A percentile compares a stretch with the other conserved stretches of the same genome.
These are phyloP conservation scores for Gyromitra esculenta DNA, from an alignment of 2,329 filamentous ascomycete genomes.

Conservation along the genomic window DNA sequence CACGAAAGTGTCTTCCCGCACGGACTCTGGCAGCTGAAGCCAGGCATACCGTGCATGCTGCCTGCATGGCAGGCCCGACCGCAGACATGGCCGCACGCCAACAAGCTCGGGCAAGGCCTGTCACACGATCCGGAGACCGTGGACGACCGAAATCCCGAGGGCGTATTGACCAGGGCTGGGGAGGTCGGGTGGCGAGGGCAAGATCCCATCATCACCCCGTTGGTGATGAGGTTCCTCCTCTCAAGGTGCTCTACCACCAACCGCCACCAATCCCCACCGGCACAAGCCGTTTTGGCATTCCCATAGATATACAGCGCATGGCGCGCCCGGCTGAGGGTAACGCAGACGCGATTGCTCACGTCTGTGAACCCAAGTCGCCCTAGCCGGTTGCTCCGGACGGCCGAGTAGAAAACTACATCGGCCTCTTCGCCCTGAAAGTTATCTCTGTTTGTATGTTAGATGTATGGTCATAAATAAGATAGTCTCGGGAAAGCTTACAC, in stretches of 20 bases:
- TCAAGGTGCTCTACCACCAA: conserved; percentile 20
- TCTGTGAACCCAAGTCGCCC: conserved; percentile 66
- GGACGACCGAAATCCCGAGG: conserved; percentile 13
- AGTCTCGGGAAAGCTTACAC: conserved; percentile 18
- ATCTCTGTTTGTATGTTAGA: conserved; percentile 27
- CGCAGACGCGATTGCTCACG: conserved; percentile 58
- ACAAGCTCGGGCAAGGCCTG: conserved; percentile 13
- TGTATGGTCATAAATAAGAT: neutral
- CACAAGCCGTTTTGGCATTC: conserved; percentile 66
- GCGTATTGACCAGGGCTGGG: conserved; percentile 5
- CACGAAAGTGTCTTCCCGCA: conserved; percentile 67
- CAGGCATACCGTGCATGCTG: conserved; percentile 43
- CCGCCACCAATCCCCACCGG: conserved; percentile 31
- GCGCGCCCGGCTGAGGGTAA: conserved; percentile 69
- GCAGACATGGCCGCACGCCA: conserved; percentile 55
- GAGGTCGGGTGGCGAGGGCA: conserved; percentile 32
- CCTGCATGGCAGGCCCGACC: conserved; percentile 57
- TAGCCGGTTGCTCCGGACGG: conserved; percentile 74
- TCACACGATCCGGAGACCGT: conserved; percentile 9
- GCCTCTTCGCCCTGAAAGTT: conserved; percentile 81
- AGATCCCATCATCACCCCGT: conserved; percentile 13
- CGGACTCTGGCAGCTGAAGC: conserved; percentile 61
- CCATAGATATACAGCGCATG: conserved; percentile 78
- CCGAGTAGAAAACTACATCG: conserved; percentile 74
- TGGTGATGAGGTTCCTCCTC: neutral